These are phyloP conservation scores for Petunia hybrid DNA, from an alignment of 305 asterid genomes.

Conservation along the genomic window DNA sequence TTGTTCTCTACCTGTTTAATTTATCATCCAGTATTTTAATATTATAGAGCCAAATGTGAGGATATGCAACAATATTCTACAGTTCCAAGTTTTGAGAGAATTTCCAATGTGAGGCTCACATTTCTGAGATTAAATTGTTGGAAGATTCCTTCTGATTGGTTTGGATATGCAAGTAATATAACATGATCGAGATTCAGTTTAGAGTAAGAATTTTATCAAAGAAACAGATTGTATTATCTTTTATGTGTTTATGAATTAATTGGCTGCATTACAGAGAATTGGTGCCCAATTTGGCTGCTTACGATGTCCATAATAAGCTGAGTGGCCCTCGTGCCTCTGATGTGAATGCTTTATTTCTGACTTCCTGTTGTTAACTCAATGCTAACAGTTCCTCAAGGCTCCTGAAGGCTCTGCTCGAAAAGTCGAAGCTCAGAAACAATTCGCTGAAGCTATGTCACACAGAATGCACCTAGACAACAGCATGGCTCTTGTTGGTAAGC, in stretches of 20 bases:
- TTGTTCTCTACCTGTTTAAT: background rate
- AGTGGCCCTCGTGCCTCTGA: conserved; percentile 12
- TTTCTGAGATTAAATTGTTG: background rate
- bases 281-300: background rate
- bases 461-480: conserved; percentile 66
- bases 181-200: background rate
- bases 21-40: background rate
- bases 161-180: background rate
- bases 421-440: conserved; percentile 72
- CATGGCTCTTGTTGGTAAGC: conserved; percentile 63
- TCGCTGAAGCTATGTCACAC: conserved; percentile 71
- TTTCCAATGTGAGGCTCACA: background rate
- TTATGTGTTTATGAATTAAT: background rate
- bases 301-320: background rate
- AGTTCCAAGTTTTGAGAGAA: background rate
- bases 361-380: background rate
- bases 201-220: background rate
- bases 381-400: conserved; percentile 71
- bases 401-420: conserved; percentile 70
- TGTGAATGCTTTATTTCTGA: conserved; percentile 8
- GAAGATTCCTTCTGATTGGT: background rate
- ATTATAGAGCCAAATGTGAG: background rate
- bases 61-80: background rate
- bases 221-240: background rate
- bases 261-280: background rate